phyloP scores from a whole-genome alignment of 768 basidiomycete genomes.

The Lactarius hengduanensis region DNA sequence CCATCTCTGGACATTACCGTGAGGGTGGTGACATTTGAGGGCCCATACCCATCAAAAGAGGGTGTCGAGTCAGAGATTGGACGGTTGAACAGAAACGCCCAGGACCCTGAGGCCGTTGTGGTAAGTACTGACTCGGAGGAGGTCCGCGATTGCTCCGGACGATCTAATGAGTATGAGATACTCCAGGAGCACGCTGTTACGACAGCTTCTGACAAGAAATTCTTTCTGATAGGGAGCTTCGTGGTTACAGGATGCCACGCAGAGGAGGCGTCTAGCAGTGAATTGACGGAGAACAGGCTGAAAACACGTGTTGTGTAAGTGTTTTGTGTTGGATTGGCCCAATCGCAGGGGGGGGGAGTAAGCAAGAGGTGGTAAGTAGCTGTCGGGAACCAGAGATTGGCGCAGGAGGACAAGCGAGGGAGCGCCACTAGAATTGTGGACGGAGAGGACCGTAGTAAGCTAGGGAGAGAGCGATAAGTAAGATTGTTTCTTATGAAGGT shows the following conservation, averaged over 20 bases:
- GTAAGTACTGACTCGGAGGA: conserved; percentile 15
- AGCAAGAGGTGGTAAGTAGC: not conserved
- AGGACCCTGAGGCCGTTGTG: conserved; percentile 19
- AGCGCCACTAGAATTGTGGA: conserved; percentile 27
- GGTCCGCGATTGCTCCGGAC: conserved; percentile 28
- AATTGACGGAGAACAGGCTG: conserved; percentile 22
- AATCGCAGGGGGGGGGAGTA: not conserved
- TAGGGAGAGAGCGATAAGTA: conserved; percentile 8
- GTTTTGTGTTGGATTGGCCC: not conserved
- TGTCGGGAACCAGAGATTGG: conserved; percentile 14
- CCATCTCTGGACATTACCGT: conserved; percentile 26
- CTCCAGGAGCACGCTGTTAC: conserved; percentile 20
- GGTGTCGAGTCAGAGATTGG: conserved; percentile 19
- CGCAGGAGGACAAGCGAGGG: conserved; percentile 14
- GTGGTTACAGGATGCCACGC: conserved; percentile 27
- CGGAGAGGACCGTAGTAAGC: conserved; percentile 22
- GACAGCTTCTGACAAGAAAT: conserved; percentile 27
- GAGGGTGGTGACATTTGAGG: conserved; percentile 28
- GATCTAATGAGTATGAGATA: conserved; percentile 24
- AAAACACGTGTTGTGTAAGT: conserved; percentile 23
- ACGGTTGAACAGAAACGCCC: conserved; percentile 17
- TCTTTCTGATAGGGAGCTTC: conserved; percentile 25
- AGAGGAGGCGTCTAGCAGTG: conserved; percentile 12
- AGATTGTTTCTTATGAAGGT: conserved; percentile 4
- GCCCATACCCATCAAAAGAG: conserved; percentile 15